Conservation (phyloP, 2,329 filamentous ascomycete genomes). For the Aspergillus phoenicis region DNA sequence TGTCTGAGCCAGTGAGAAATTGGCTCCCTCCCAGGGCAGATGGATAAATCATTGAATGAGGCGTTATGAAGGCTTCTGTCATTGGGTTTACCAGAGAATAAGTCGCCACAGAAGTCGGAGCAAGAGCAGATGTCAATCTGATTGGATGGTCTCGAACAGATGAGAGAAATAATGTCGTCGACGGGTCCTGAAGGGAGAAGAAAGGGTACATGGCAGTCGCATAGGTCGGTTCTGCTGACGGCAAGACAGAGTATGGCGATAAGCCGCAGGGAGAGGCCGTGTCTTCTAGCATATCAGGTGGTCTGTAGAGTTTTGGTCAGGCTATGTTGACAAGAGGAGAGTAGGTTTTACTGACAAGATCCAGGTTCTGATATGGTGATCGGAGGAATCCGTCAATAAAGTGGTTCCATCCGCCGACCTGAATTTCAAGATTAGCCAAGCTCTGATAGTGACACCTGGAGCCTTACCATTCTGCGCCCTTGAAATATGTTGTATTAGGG, state of each 20-base stretch:
- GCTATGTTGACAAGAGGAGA: neutral
- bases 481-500: constrained; percentile 45
- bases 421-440: constrained; percentile 6
- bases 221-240: constrained; percentile 55
- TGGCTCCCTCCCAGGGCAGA: constrained; percentile 46
- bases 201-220: constrained; percentile 57
- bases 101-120: constrained; percentile 49
- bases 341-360: constrained; percentile 48
- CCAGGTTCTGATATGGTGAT: constrained; percentile 56
- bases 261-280: constrained; percentile 41
- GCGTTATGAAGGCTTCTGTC: constrained; percentile 60
- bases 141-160: constrained; percentile 59
- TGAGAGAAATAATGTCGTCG: constrained; percentile 54
- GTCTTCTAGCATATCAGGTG: constrained; percentile 52
- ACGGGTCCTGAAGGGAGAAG: constrained; percentile 55
- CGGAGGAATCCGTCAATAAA: constrained; percentile 56
- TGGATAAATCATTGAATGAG: constrained; percentile 59
- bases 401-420: constrained; percentile 61
- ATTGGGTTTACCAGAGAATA: constrained; percentile 59
- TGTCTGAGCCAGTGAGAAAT: constrained; percentile 61
- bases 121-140: constrained; percentile 57
- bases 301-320: constrained; percentile 35
- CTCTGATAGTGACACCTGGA: neutral
- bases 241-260: constrained; percentile 49
- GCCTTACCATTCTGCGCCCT: constrained; percentile 48